These are phyloP conservation scores for Myxozyma sirexii DNA, from an alignment of 805 yeast genomes.

Conservation along the genomic window DNA sequence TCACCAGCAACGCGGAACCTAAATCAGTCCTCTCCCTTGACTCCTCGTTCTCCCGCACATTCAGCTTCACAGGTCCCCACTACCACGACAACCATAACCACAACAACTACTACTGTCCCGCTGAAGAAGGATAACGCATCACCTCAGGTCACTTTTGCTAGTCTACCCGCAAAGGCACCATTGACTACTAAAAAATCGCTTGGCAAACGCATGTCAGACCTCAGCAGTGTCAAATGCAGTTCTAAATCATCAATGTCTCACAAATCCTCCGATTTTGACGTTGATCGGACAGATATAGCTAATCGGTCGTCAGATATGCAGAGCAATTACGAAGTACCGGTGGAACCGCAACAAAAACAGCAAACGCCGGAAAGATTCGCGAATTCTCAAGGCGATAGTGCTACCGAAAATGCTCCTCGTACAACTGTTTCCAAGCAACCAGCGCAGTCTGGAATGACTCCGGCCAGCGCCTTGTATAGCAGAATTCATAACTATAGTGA, in stretches of 20 bases:
- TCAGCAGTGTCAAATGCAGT: slow-evolving; percentile 17
- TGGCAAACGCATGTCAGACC: slow-evolving; percentile 8
- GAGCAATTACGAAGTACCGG: background rate
- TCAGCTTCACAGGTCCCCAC: slow-evolving; percentile 1
- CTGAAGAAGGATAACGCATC: slow-evolving; percentile 9
- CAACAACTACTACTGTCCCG: slow-evolving; percentile 13
- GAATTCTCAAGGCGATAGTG: background rate
- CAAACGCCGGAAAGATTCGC: background rate
- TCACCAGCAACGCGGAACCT: slow-evolving; percentile 7
- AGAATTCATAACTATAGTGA: slow-evolving; percentile 12
- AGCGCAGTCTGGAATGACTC: background rate
- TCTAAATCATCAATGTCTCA: slow-evolving; percentile 9
- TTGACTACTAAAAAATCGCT: slow-evolving; percentile 29
- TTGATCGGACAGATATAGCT: background rate
- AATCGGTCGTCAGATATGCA: background rate
- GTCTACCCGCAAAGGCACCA: slow-evolving; percentile 29
- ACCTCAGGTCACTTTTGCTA: slow-evolving; percentile 19
- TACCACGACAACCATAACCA: background rate
- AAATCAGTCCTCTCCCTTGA: background rate
- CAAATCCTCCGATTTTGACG: slow-evolving; percentile 1
- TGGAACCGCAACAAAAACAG: background rate
- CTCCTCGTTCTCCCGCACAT: background rate
- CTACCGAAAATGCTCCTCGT: background rate
- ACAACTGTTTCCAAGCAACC: background rate
- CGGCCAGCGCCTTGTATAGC: slow-evolving; percentile 8